Base-by-base conservation (phyloP, 371 early-diverging fungal species). In the Circinella umbellata region DNA sequence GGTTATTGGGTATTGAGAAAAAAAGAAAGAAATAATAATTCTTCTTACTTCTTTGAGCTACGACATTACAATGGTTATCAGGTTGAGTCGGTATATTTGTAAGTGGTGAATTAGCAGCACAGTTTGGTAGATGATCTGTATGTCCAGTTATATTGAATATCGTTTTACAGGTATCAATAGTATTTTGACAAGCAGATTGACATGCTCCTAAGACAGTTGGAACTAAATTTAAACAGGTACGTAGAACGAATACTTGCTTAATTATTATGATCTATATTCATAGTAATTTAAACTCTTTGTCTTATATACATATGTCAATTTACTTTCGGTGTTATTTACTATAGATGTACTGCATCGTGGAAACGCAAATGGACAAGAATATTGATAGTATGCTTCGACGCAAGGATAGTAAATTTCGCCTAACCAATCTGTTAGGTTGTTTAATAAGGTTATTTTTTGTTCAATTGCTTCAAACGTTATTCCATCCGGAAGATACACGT, bases 121-220 rank as follows among this genome's bases (percentile, higher is more conserved):
- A 89, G 49, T 89, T 63, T 36, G 89, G 88, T 3, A 86, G 57
- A 7, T 68, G 10, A 20, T 60, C n/a, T 4, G 74, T 64, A 63
- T 77, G 69, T 5, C 76, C 76, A 34, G 78, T 69, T 34, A 72
- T 69, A 10, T 59, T 70, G 51, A 89, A 80, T 14, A 83, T 73
- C 0, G 74, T 61, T 39, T 51, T 60, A 70, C 89, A 89, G 18
- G 67, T 49, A 6, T 71, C 35, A 3, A 66, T 38, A 0, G 77
- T 82, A 11, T 67, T 68, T 18, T 83, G 65, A 64, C 89, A 89
- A 17, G 86, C 80, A 5, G 86, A 82, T 49, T 70, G 62, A 66
- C 89, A 89, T 2, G 83, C 80, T 64, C 78, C 78, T 18, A 53
- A 34, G 10, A 75, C 67, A 42, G 39, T 39, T 10, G 37, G 34